Evolutionary conservation across 2,329 filamentous ascomycete species (phyloP), one percentile per base, ranked within the genome.

Genomic region (Dothideomycetes sp.): DNA sequence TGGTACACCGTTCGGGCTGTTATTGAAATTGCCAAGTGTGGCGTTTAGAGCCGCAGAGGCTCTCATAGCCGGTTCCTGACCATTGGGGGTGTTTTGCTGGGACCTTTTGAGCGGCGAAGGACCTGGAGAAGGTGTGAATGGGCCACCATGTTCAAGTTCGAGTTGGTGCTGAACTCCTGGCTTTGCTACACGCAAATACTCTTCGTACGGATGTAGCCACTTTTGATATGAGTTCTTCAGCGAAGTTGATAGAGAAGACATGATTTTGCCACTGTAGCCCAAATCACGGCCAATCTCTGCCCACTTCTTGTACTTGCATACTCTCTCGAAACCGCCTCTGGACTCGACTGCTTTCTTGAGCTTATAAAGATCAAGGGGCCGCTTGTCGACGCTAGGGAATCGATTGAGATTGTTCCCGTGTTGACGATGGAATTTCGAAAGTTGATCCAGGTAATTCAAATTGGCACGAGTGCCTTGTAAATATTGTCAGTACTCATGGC

Each of bases 221-320:
- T 89, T 81, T 59, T 94, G 87, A 53, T 93, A 98, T 0, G 91
- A 96, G 60, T 98, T 98, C 60, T 96, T 98, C 31, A 98, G 73
- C 4, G 91, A 96, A 0, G 91, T 98, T 4, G 91, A 98, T 34
- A 98, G 68, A 7, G 91, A 96, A 2, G 89, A 96, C 91, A 98
- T 98, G 47, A 98, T 98, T 68, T 98, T 98, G 57, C 91, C 91
- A 56, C 89, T 96, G 63, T 98, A 98, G 40, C 91, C 91, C 35
- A 98, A 67, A 58, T 96, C 91, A 54, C 91, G 79, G 24, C 91
- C 91, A 51, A 98, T 96, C 61, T 98, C 91, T 12, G 91, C 91
- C 91, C 91, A 98, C 66, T 96, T 96, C 65, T 98, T 98, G 41
- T 81, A 73, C 62, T 94, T 95, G 72, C 91, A 98, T 33, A 98